Evolutionary conservation across 176 grass and related monocot genomes (phyloP).

Genomic region (Miscanthus lutarioriparius): DNA sequence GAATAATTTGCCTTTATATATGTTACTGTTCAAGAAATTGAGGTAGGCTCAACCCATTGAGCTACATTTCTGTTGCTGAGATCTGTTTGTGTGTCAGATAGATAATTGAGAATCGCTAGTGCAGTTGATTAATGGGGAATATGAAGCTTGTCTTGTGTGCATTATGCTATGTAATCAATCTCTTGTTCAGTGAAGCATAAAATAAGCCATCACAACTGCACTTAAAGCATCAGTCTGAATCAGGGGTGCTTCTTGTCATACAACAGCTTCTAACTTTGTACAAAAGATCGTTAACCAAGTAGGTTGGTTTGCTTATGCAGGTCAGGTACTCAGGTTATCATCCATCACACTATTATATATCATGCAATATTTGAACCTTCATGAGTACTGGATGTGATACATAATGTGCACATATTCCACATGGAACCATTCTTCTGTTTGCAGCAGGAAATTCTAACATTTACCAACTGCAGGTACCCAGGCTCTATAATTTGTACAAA

Average conservation of each 20-base stretch:
- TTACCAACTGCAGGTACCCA: conserved; percentile 37
- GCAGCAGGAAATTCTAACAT: conserved; percentile 8
- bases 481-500: conserved; percentile 23
- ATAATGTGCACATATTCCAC: neutral
- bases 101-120: neutral
- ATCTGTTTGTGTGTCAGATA: conserved; percentile 7
- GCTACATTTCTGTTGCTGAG: neutral
- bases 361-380: neutral
- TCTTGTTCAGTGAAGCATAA: neutral
- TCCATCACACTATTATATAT: neutral
- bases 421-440: neutral
- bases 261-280: neutral
- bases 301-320: conserved; percentile 7
- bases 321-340: neutral
- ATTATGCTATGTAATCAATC: neutral
- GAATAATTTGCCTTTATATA: neutral
- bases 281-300: conserved; percentile 7
- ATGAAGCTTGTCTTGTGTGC: neutral
- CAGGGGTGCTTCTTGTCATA: neutral
- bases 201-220: neutral
- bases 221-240: neutral
- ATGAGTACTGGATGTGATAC: neutral
- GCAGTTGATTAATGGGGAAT: neutral
- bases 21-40: neutral
- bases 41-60: neutral